These are phyloP conservation scores for Pseudozyma sp. DNA, from an alignment of 1,284 basidiomycete genomes.

Conservation along the genomic window DNA sequence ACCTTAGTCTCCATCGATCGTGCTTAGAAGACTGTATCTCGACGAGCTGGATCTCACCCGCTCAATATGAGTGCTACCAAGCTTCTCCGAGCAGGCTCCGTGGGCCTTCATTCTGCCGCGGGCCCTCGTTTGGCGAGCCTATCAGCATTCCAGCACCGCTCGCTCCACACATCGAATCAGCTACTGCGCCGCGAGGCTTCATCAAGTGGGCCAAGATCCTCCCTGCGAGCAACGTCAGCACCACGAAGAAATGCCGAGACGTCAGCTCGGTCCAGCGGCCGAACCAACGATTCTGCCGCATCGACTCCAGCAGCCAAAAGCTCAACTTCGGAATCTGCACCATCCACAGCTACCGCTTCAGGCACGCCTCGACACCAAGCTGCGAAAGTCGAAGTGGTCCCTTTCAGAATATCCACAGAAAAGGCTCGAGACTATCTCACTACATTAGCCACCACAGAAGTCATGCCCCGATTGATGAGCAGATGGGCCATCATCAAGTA, in stretches of 20 bases:
- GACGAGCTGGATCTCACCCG: no score
- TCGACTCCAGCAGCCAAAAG: conserved; percentile 12
- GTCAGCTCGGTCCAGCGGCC: background rate
- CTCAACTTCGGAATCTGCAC: background rate
- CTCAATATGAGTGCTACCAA: conserved; percentile 15
- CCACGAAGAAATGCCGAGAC: background rate
- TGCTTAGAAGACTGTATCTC: background rate
- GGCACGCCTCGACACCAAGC: conserved; percentile 27
- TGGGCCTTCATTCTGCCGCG: conserved; percentile 3
- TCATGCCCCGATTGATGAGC: conserved; percentile 32
- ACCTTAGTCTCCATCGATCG: background rate
- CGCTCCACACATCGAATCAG: conserved; percentile 8
- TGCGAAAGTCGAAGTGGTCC: conserved; percentile 45
- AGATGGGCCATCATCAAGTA: conserved; percentile 26
- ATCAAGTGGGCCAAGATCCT: background rate
- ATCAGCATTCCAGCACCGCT: background rate
- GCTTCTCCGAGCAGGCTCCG: conserved; percentile 8
- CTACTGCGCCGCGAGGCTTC: conserved; percentile 10
- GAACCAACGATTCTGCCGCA: background rate
- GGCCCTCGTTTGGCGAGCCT: background rate
- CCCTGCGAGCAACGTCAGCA: conserved; percentile 6
- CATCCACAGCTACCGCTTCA: background rate
- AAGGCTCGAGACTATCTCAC: conserved; percentile 27
- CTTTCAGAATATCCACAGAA: conserved; percentile 33
- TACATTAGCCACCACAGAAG: conserved; percentile 21